Conservation (phyloP, 2,329 filamentous ascomycete genomes). For the Colletotrichum sp. region DNA sequence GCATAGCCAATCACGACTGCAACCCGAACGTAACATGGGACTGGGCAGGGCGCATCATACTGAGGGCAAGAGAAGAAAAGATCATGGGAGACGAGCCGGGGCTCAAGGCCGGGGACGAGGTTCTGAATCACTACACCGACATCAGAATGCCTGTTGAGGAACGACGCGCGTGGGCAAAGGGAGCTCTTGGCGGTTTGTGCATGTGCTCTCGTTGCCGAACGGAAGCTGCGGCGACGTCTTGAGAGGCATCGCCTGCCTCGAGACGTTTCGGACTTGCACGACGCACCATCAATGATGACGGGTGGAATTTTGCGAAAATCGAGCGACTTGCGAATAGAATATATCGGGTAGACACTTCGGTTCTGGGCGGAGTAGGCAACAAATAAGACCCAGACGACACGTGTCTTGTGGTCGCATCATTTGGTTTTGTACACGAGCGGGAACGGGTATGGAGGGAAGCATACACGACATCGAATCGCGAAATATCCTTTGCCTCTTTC, state of each 20-base stretch:
- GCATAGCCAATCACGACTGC: constrained; percentile 94
- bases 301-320: not conserved
- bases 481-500: constrained; percentile 1
- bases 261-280: not conserved
- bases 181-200: constrained; percentile 87
- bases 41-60: constrained; percentile 80
- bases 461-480: constrained; percentile 15
- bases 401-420: not conserved
- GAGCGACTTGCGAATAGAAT: constrained; percentile 12
- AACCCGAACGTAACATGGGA: constrained; percentile 96
- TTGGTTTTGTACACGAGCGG: constrained; percentile 3
- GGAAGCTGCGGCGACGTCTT: constrained; percentile 54
- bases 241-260: not conserved
- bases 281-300: not conserved
- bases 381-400: not conserved
- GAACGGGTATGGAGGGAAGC: not conserved
- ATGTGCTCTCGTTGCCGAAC: constrained; percentile 82
- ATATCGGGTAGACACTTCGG: not conserved
- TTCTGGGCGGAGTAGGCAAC: not conserved
- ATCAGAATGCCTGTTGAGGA: constrained; percentile 77
- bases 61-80: constrained; percentile 65
- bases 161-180: constrained; percentile 86
- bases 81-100: constrained; percentile 59
- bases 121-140: constrained; percentile 95
- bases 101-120: constrained; percentile 80